Percentiles rank a stretch among this genome's conserved stretches.
Conservation (phyloP, 805 yeast genomes). For the Nakazawaea wyomingensis region DNA sequence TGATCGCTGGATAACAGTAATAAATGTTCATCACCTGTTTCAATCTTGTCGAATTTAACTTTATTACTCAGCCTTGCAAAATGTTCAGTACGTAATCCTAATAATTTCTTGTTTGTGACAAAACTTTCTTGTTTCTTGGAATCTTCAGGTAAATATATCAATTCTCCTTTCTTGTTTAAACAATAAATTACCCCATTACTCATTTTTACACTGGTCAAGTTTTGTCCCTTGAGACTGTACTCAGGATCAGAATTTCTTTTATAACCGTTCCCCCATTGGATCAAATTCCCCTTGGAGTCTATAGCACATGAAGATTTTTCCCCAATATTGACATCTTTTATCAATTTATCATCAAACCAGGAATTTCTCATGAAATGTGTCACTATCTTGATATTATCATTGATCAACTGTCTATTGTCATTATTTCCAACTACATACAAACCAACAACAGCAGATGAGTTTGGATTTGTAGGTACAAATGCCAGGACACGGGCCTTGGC, state of each 20-base stretch:
- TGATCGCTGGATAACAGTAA: constrained; percentile 58
- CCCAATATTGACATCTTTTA: constrained; percentile 53
- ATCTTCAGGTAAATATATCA: constrained; percentile 29
- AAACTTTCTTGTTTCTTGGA: constrained; percentile 16
- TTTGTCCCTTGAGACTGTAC: constrained; percentile 40
- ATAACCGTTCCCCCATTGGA: constrained; percentile 59
- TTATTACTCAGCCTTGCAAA: background rate
- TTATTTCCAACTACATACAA: constrained; percentile 63
- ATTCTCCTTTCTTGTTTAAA: constrained; percentile 42
- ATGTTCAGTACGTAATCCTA: background rate
- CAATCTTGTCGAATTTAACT: constrained; percentile 31
- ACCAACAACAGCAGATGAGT: constrained; percentile 44
- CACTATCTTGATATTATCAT: constrained; percentile 25
- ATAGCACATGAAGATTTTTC: constrained; percentile 52
- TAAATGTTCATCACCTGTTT: constrained; percentile 65
- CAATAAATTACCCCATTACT: constrained; percentile 54
- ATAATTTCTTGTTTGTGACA: constrained; percentile 15
- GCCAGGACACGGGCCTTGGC: constrained; percentile 17
- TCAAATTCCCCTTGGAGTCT: constrained; percentile 63
- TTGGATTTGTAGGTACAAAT: constrained; percentile 27
- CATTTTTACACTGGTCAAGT: constrained; percentile 36
- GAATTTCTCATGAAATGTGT: constrained; percentile 55
- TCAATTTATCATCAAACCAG: constrained; percentile 55
- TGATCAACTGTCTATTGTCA: constrained; percentile 29
- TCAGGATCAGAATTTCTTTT: constrained; percentile 26